These are phyloP conservation scores for Flaveria ramosissima DNA, from an alignment of 129 eudicot genomes.

Conservation along the genomic window DNA sequence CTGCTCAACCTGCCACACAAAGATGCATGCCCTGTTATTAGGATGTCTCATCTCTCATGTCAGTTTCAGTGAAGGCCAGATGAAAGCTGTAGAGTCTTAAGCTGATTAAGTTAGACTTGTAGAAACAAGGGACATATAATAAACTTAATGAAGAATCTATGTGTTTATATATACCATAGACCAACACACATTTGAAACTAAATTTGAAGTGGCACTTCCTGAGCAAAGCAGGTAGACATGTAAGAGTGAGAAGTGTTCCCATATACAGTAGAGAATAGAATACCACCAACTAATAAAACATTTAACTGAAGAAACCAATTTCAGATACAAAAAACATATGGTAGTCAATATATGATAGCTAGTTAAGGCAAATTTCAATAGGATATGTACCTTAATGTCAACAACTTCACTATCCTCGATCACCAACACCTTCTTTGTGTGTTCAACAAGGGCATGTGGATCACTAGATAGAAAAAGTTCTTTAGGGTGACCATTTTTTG, in stretches of 20 bases:
- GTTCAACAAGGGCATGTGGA: constrained; percentile 91
- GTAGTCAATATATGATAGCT: neutral
- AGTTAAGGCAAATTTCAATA: neutral
- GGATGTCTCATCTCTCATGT: neutral
- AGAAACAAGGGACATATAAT: neutral
- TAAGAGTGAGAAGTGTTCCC: neutral
- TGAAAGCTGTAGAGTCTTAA: neutral
- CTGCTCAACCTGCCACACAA: neutral
- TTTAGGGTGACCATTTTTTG: constrained; percentile 74
- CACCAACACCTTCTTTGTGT: constrained; percentile 89
- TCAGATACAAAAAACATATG: constrained; percentile 5
- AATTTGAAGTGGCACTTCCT: neutral
- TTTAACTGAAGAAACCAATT: neutral
- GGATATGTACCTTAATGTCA: constrained; percentile 66
- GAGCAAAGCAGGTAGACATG: constrained; percentile 12
- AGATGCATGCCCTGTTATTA: neutral
- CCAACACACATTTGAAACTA: neutral
- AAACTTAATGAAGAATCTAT: neutral
- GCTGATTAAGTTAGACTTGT: neutral
- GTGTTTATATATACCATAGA: neutral
- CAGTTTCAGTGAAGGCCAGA: neutral
- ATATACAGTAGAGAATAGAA: neutral
- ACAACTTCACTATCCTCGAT: constrained; percentile 96
- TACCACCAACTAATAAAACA: neutral
- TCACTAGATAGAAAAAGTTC: constrained; percentile 93